These are phyloP conservation scores for Diplodia scrobiculata DNA, from an alignment of 2,329 filamentous ascomycete species.

Conservation along the genomic window DNA sequence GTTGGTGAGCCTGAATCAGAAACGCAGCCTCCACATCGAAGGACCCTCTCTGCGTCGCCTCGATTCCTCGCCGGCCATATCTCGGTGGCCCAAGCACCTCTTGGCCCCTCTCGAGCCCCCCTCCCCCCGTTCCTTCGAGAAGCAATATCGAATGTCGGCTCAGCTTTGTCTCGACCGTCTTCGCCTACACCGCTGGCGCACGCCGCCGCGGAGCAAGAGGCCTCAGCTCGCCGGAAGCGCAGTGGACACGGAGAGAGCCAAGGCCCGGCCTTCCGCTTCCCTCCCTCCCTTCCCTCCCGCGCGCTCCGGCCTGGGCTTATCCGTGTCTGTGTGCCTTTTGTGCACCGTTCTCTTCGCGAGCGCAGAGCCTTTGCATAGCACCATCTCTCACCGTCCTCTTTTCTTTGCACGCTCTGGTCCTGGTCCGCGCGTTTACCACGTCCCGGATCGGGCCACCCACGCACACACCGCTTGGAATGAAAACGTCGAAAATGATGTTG, in stretches of 20 bases:
- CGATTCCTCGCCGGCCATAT: constrained; percentile 17
- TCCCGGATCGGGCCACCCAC: background rate
- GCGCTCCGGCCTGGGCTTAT: background rate
- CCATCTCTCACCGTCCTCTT: background rate
- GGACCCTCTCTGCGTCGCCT: constrained; percentile 10
- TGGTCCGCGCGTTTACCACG: background rate
- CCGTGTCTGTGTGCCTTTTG: background rate
- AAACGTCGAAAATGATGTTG: background rate
- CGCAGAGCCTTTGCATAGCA: constrained; percentile 6
- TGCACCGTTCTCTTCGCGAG: background rate
- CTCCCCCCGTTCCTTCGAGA: constrained; percentile 18
- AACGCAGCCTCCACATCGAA: background rate
- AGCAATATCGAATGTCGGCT: constrained; percentile 25
- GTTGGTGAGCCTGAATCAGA: constrained; percentile 17
- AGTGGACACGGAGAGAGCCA: background rate
- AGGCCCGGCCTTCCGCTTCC: constrained; percentile 10
- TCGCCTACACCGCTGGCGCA: constrained; percentile 8
- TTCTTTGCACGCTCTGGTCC: background rate
- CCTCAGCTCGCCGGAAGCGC: too few species aligned
- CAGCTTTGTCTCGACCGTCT: background rate
- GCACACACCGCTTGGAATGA: background rate
- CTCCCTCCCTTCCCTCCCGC: constrained; percentile 19
- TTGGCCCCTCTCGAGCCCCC: background rate
- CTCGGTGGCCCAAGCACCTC: constrained; percentile 23
- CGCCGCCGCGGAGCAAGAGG: background rate